Base-by-base conservation (phyloP, 2,329 filamentous ascomycete genomes). In the Botrytis porri region DNA sequence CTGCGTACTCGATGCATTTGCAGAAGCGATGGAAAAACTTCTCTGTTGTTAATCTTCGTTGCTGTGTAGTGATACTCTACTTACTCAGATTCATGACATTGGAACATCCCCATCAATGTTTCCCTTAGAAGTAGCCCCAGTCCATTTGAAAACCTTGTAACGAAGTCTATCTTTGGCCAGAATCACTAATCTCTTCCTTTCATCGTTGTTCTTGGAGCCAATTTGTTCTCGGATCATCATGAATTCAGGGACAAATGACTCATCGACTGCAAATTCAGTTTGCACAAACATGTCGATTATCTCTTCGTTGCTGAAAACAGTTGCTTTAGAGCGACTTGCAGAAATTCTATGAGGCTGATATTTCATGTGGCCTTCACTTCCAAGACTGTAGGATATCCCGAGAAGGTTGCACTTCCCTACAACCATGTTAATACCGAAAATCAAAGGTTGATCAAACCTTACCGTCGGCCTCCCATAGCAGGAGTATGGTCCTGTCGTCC, bases 391-490 rank as follows among this genome's bases (percentile, higher is more conserved):
- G 5, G 77, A 74, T 48, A 81, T 75, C 29, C 62, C 75, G 25
- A 81, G 72, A 35, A 81, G 74, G 43, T 73, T 75, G 32, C 62
- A 43, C 57, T 69, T 60, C 39, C 70, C 70, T 72, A 66, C 57
- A 66, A 20, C 22, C 22, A 57, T 41, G 22, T 72, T 57, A 72
- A 29, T 48, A 32, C 18, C 39, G 32, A 66, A 29, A 51, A 29
- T 29, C 9, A 61, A 37, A 60, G 9, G 18, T 39, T 39, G 16
- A 7, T 35, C 39, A 18, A 4, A 60, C 60, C 73, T 71, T 74
- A 80, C 80, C 79, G 32, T 77, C 61, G 1, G 70, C 43, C 41
- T 78, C 76, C 79, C 78, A 81, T 22, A 81, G 71, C 1, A 80
- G 70, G 7, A 81, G 65, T n/a, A 81, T 45, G 14, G 57, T 73